Base-by-base conservation (phyloP, 2,329 filamentous ascomycete genomes). In the Oidium heveae region DNA sequence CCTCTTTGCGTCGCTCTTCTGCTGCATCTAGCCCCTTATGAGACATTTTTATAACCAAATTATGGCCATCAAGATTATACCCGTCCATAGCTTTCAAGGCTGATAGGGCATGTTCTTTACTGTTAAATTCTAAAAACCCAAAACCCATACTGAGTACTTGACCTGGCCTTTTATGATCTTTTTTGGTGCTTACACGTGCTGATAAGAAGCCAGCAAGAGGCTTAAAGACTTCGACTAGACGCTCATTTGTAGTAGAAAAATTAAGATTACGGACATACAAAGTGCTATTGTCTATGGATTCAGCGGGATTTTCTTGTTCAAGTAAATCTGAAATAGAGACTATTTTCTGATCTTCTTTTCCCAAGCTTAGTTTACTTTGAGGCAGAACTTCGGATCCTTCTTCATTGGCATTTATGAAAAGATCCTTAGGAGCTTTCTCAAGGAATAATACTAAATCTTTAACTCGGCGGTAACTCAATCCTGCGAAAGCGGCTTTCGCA, bases 101-200 rank as follows among this genome's bases (percentile, higher is more conserved):
- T 49, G 83, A 81, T 60, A 85, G 77, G 0, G 91, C 89, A 62
- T 88, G 77, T 43, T 74, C 75, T 63, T 85, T 85, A 60, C 75
- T 81, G 56, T 75, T 76, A 69, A 96, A 98, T 63, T 94, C 87
- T 57, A 87, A 77, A 67, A 98, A 98, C 47, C 88, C 91, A 66
- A 94, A 98, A 39, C 91, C 91, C 88, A 96, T 95, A 66, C 88
- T 95, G 54, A 98, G 77, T 4, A 83, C 76, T 67, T 94, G 82
- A 9, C 84, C 86, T 18, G 85, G 81, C 64, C 83, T 84, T 71
- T 94, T 95, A n/a, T 87, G 77, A 65, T 98, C 87, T 41, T 80
- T 77, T 70, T 93, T 94, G 24, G 86, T 95, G 71, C 95, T 95
- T 60, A 98, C 87, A 59, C 79, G 77, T 32, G 87, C 89, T 56